phyloP scores from a whole-genome alignment of 345 rosid species.

The Clausena lansium region DNA sequence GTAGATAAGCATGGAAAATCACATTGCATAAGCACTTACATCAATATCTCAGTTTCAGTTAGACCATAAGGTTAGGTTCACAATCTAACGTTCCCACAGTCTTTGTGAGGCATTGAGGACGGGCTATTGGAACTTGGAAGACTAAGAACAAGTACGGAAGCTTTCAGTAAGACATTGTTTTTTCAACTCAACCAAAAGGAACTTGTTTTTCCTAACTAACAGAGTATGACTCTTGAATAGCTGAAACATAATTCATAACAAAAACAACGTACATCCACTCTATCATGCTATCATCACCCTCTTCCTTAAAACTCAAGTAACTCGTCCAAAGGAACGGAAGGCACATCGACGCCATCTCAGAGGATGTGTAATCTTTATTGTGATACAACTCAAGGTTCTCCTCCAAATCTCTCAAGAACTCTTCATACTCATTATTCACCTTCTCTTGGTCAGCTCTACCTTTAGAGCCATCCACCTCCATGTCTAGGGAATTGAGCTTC shows the following conservation, averaged over 20 bases:
- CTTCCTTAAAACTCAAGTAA: constrained; percentile 30
- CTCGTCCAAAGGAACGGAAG: constrained; percentile 44
- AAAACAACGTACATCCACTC: constrained; percentile 20
- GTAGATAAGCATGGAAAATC: too few relatives aligned
- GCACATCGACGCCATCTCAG: constrained; percentile 50
- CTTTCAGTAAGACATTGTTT: too few relatives aligned
- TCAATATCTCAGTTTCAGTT: too few relatives aligned
- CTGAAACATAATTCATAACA: neutral
- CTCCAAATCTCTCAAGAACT: constrained; percentile 57
- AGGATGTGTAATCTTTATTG: constrained; percentile 47
- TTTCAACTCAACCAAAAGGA: too few relatives aligned
- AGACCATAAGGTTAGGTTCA: too few relatives aligned
- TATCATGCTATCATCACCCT: constrained; percentile 34
- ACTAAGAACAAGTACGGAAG: too few relatives aligned
- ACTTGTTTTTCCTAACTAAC: neutral
- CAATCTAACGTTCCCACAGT: too few relatives aligned
- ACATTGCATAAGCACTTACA: too few relatives aligned
- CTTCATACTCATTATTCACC: constrained; percentile 36
- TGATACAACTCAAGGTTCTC: constrained; percentile 57
- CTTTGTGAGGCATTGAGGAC: too few relatives aligned
- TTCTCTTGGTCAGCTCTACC: neutral
- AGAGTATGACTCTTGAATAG: neutral
- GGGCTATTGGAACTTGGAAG: too few relatives aligned
- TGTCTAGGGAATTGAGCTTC: neutral
- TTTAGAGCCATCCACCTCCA: constrained; percentile 1